Evolutionary conservation across 257 asterid genomes (phyloP), one percentile per base, ranked within the genome.

Genomic region (Solanum virginianum): DNA sequence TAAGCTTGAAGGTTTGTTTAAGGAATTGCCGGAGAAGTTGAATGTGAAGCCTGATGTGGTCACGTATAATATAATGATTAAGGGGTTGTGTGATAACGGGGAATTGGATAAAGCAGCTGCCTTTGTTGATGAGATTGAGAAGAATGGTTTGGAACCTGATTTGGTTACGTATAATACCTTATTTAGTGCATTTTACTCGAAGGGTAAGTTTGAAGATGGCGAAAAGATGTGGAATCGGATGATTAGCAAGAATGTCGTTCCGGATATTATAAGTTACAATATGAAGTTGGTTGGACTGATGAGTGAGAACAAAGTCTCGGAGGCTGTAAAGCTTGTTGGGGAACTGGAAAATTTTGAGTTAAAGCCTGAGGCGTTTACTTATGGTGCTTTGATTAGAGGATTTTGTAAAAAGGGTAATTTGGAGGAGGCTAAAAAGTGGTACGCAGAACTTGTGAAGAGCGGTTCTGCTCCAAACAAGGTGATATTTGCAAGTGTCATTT

Each of bases 371-470:
- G 84, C 75, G 59, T 91, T 89, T 60, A 89, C 90, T 24, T 89
- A 86, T 84, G 83, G 88, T 1, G 86, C 86, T 53, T 47, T 91
- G 45, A 84, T 89, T 80, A 87, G 83, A 85, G 92, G 91, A 72
- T 91, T 85, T 55, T 72, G 89, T 39, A 71, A 80, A 6, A 88
- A 36, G 59, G 89, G 86, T 65, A 65, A 89, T 10, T 36, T 91
- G 83, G 85, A 39, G 71, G 91, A 85, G 86, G 89, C 87, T 84
- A 89, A 89, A 87, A 91, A 85, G 81, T 91, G 91, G 89, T 91
- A 87, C 4, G 36, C 3, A 4, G 86, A 91, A 71, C 39, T 87
- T 83, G 84, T 65, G 17, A 85, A 53, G 81, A 84, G 87, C 36
- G 84, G 63, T 14, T 80, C 24, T 70, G 75, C 26, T 74, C 90